Evolutionary conservation across 176 grass and related monocot species (phyloP).

Genomic region (Carex parvula): DNA sequence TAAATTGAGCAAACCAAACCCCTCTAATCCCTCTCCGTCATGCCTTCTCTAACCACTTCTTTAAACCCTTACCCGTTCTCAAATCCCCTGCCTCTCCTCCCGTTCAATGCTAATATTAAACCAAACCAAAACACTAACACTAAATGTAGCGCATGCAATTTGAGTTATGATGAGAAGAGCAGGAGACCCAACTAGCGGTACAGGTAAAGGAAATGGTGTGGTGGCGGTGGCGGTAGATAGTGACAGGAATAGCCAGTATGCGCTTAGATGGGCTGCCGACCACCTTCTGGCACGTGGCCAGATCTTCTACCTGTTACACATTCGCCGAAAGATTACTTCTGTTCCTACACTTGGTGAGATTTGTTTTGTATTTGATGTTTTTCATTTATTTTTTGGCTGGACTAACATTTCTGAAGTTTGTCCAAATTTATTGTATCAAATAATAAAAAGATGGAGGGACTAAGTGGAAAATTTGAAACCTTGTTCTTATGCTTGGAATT

Average conservation of each 20-base stretch:
- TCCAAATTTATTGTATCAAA: neutral
- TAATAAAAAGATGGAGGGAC: neutral
- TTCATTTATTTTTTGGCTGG: neutral
- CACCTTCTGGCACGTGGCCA: slow-evolving; percentile 44
- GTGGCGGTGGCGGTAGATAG: slow-evolving; percentile 61
- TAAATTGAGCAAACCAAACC: slow-evolving; percentile 21
- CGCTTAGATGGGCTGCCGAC: slow-evolving; percentile 80
- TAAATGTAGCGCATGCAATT: neutral
- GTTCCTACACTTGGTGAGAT: slow-evolving; percentile 15
- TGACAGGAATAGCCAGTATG: slow-evolving; percentile 72
- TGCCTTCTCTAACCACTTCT: slow-evolving; percentile 29
- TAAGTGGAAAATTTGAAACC: neutral
- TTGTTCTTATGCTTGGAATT: neutral
- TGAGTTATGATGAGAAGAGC: slow-evolving; percentile 34
- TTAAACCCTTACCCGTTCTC: slow-evolving; percentile 3
- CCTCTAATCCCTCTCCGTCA: slow-evolving; percentile 29
- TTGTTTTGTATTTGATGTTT: neutral
- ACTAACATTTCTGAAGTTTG: neutral
- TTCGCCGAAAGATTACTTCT: slow-evolving; percentile 55
- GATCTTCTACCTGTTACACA: slow-evolving; percentile 63
- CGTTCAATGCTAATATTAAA: neutral
- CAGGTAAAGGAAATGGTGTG: neutral
- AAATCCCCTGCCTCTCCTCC: slow-evolving; percentile 17
- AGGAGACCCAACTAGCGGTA: neutral
- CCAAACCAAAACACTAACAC: neutral